Conservation (phyloP, 2,329 filamentous ascomycete genomes). For the Gaeumannomyces tritici region DNA sequence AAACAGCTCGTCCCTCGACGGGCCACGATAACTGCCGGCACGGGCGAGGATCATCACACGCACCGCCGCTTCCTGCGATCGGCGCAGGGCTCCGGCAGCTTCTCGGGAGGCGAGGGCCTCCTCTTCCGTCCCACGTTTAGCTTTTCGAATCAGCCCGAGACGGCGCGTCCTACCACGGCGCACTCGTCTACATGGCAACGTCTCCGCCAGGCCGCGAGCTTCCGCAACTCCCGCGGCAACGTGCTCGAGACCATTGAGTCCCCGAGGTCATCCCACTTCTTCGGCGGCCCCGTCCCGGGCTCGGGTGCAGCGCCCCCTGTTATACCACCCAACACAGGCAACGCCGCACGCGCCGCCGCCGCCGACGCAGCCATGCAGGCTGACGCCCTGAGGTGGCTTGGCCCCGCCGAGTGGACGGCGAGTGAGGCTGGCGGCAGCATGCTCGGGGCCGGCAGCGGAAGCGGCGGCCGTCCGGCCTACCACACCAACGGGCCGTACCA, state of each 20-base stretch:
- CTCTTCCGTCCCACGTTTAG: not conserved
- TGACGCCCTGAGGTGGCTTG: slow-evolving; percentile 26
- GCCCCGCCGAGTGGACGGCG: slow-evolving; percentile 29
- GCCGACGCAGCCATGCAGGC: slow-evolving; percentile 44
- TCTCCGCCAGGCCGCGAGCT: slow-evolving; percentile 40
- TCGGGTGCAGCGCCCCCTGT: slow-evolving; percentile 45
- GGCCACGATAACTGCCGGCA: slow-evolving; percentile 27
- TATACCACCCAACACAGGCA: slow-evolving; percentile 49
- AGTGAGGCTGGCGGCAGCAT: not conserved
- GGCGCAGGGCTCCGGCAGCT: slow-evolving; percentile 18
- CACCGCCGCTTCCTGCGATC: slow-evolving; percentile 9
- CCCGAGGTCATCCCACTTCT: slow-evolving; percentile 21
- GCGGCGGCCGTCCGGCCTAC: not conserved
- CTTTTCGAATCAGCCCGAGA: not conserved
- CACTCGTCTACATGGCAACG: slow-evolving; percentile 40
- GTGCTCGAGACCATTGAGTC: slow-evolving; percentile 25
- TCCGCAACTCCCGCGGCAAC: slow-evolving; percentile 30
- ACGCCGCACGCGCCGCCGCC: slow-evolving; percentile 49
- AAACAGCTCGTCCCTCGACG: slow-evolving; percentile 40
- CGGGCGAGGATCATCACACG: slow-evolving; percentile 14
- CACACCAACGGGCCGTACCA: not conserved
- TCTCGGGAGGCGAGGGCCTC: slow-evolving; percentile 1
- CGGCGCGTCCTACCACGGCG: slow-evolving; percentile 32
- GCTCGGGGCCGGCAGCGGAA: not conserved
- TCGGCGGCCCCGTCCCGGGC: slow-evolving; percentile 28